Conservation (phyloP, 306 rosid genomes). For the Vigna hirtella region DNA sequence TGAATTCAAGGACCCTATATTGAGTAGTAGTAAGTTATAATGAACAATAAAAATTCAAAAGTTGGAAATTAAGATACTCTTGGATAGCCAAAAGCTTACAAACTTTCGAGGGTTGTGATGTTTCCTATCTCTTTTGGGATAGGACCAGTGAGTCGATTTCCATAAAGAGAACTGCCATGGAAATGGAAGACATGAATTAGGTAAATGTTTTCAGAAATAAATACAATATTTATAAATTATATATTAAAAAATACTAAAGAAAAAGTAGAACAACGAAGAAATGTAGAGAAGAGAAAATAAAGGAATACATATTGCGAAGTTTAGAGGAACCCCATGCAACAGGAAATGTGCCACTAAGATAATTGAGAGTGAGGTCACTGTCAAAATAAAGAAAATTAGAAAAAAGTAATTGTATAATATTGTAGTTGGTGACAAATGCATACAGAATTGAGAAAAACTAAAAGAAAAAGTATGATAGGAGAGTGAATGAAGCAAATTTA, state of each 20-base stretch:
- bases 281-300: not conserved
- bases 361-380: constrained; percentile 58
- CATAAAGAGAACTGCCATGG: constrained; percentile 53
- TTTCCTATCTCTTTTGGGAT: constrained; percentile 58
- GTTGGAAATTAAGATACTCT: too few species aligned
- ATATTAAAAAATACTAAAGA: not conserved
- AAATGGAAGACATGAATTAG: not conserved
- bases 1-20: constrained; percentile 54
- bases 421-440: not conserved
- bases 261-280: not conserved
- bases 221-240: too few species aligned
- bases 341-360: constrained; percentile 61
- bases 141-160: constrained; percentile 60
- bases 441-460: too few species aligned
- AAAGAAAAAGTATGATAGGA: too few species aligned
- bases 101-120: constrained; percentile 35
- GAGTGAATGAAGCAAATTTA: too few species aligned
- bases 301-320: not conserved
- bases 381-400: not conserved
- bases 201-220: not conserved
- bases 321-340: constrained; percentile 50
- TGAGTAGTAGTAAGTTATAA: not conserved
- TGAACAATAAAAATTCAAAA: not conserved
- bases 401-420: not conserved
- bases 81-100: constrained; percentile 50